Base-by-base conservation (phyloP, 371 early-diverging fungal genomes). In the Parasitella parasitica region DNA sequence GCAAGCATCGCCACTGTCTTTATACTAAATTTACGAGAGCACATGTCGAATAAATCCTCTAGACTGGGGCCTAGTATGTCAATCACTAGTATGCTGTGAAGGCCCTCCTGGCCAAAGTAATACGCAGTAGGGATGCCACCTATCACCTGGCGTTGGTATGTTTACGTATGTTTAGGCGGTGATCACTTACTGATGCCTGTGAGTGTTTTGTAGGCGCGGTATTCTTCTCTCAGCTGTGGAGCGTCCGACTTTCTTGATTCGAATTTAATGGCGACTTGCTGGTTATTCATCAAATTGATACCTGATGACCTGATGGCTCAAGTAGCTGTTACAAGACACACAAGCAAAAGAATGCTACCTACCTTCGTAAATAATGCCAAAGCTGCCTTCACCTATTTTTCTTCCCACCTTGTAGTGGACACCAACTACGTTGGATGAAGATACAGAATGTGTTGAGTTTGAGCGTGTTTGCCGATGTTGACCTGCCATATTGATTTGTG, bases 351-450 rank as follows among this genome's bases (percentile, higher is more conserved):
- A 13, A 36, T 12, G 24, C 0, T 6, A 18, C 39, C 7, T 85
- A 92, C 97, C 97, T 88, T 96, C 95, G 76, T 95, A 97, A 63
- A 97, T 95, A 73, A 94, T 89, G 46, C 97, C 97, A 84, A 97
- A 97, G 63, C 89, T 88, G 18, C 97, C 97, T 76, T 96, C 96
- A 43, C 96, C 97, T 80, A 97, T 94, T 82, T 93, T 94, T 73
- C 89, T 89, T 43, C 95, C 95, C 27, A 97, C 94, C 65, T 86
- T 89, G 76, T 92, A 97, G 69, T 96, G 96, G 16, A 93, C 93
- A 7, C 97, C 97, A 28, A 97, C 95, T 27, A 86, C 82, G 59
- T 84, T 86, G 51, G 67, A 63, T 24, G 66, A 57, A 34, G 67
- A 62, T 7, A 66, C 67, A 48, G 62, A 61, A 51, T 53, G 32